Base-by-base conservation (phyloP, 306 rosid genomes). In the Fragaria ananassa region DNA sequence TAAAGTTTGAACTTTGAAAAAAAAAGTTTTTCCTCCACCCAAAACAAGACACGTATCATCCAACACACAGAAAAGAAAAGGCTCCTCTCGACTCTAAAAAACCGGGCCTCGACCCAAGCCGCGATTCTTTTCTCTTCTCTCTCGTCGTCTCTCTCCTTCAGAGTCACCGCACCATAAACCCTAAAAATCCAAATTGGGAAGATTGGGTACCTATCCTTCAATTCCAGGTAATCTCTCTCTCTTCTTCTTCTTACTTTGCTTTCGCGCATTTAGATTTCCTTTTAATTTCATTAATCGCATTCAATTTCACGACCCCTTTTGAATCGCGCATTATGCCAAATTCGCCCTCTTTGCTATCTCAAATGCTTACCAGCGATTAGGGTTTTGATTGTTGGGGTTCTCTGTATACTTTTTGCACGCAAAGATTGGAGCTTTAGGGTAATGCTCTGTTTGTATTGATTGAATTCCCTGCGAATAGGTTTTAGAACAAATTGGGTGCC, bases 141-240 rank as follows among this genome's bases (percentile, higher is more conserved):
- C 70, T 17, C 46, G 6, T 72, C 25, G 9, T 31, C 42, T 37
- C 61, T 57, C 14, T 57, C 34, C 19, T 60, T 17, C 21, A 62
- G 4, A 63, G 21, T 63, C 13, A 0, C 57, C 19, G 15, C 77
- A 41, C 27, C 77, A 74, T 42, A 74, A 57, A 74, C 77, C 78
- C 70, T 60, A 56, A 61, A 74, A 74, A 74, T 74, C 78, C 70
- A 74, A 74, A 41, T 44, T 25, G 68, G 41, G 35, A 56, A 72
- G 67, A 56, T 15, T 60, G 56, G 69, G 46, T 60, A 3, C 45
- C 39, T 63, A 3, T 45, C 29, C 58, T 14, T 29, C 70, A 11
- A 74, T 42, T 45, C 69, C 23, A 27, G 78, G 77, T 74, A n/a
- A 72, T 53, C 25, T 53, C 25, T 3, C 29, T 13, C 1, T 39